Evolutionary conservation across 441 rosid genomes (phyloP).

Genomic region (Erodium texanum): DNA sequence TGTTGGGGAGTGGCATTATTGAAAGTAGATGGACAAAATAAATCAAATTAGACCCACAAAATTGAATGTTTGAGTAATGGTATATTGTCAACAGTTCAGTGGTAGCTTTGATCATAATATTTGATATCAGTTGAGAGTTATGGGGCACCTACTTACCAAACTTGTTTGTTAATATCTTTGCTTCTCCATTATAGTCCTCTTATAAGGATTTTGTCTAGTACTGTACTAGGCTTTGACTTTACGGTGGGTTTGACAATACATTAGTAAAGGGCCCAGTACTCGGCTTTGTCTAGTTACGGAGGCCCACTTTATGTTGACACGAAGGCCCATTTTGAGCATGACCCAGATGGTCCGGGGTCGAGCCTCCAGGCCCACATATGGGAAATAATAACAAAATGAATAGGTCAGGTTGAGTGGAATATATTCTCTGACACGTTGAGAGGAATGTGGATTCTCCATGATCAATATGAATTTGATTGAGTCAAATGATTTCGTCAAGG

Average conservation of each 20-base stretch:
- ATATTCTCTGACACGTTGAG: no score
- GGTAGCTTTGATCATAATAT: neutral
- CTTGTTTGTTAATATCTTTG: neutral
- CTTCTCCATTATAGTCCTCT: neutral
- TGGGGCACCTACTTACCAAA: neutral
- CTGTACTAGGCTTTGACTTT: neutral
- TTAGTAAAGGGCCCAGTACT: no score
- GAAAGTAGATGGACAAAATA: neutral
- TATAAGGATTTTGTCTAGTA: neutral
- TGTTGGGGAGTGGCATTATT: neutral
- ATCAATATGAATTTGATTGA: no score
- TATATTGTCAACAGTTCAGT: neutral
- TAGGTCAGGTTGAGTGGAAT: no score
- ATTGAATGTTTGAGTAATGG: no score
- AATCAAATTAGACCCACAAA: neutral
- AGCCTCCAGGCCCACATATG: no score
- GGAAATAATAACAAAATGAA: no score
- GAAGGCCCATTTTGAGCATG: neutral
- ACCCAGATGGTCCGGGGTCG: no score
- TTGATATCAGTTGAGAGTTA: neutral
- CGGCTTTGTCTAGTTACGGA: no score
- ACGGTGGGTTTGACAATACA: neutral
- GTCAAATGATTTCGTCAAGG: no score
- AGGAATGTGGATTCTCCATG: no score
- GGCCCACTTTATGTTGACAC: neutral